Evolutionary conservation across 1,284 basidiomycete species (phyloP), one percentile per base, ranked within the genome.

Genomic region (Sphaerobolus stellatus): DNA sequence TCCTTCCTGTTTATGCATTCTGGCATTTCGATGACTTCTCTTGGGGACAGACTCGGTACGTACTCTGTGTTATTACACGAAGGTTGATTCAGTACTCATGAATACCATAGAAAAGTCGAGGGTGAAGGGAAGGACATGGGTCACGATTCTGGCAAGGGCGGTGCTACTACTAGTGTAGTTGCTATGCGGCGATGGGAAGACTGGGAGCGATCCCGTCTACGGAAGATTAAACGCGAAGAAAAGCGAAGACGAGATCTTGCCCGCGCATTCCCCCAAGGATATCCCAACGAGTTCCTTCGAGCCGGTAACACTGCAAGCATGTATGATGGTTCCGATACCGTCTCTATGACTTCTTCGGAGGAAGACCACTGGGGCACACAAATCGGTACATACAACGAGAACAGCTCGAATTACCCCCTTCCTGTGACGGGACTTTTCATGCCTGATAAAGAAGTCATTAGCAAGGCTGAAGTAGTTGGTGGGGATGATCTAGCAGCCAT

Each of bases 1-100:
- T 97, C 47, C 78, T 98, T 2, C 96, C 95, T 5, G 76, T 95
- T 4, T 98, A 98, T 72, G 90, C 95, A 25, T 98, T 98, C 71
- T 98, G 95, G 95, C 95, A 99, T 74, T 98, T 99, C 71, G 97
- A 99, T 66, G 97, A 99, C 72, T 97, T 98, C 71, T 95, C 93
- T 31, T 98, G 96, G 96, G 96, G 96, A 65, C 93, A 98, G 73
- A 99, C 96, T 25, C 83, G 92, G 92, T 90, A 66, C 57, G 82
- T 74, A 22, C 11, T 36, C 33, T 36, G 11, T 43, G 22, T 43
- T 43, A 41, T 7, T 27, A n/a, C n/a, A n/a, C n/a, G n/a, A 14
- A 14, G 8, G 41, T 43, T 30, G n/a, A 56, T 24, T 22, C 18
- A 45, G 2, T 25, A 25, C 18, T 48, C n/a, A 46, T 62, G 25